Conservation (phyloP, 352 stramenopile species). For the Phytophthora rubi region DNA sequence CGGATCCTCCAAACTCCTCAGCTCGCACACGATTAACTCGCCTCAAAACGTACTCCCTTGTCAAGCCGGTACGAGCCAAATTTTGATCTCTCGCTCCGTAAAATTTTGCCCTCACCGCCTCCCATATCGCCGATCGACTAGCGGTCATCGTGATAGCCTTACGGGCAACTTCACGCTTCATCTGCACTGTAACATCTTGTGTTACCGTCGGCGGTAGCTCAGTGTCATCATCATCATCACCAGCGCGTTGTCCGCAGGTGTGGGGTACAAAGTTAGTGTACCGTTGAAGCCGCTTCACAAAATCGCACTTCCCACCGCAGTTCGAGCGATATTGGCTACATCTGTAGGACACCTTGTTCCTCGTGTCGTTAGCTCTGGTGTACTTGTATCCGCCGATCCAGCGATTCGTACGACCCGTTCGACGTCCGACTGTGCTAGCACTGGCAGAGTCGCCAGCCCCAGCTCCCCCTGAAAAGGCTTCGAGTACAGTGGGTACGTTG, state of each 20-base stretch:
- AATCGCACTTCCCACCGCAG: not conserved
- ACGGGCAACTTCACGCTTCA: not conserved
- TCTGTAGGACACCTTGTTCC: not conserved
- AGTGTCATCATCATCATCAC: not conserved
- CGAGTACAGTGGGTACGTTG: no score
- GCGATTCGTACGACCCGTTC: not conserved
- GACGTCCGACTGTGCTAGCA: not conserved
- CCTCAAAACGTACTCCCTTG: not conserved
- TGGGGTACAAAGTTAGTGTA: no score
- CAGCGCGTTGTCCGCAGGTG: no score
- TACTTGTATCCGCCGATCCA: not conserved
- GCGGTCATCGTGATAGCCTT: not conserved
- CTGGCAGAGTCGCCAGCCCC: no score
- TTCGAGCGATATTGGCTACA: not conserved
- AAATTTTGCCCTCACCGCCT: not conserved
- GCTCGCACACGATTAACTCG: not conserved
- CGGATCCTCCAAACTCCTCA: conserved; percentile 6
- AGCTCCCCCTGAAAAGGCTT: no score
- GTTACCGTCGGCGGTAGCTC: not conserved
- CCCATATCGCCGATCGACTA: not conserved
- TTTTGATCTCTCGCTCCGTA: not conserved
- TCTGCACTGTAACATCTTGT: not conserved
- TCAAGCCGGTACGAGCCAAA: not conserved
- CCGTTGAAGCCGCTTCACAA: no score
- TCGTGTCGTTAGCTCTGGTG: not conserved